Evolutionary conservation across 2,329 filamentous ascomycete species (phyloP).

Genomic region (Aureobasidium sp.): DNA sequence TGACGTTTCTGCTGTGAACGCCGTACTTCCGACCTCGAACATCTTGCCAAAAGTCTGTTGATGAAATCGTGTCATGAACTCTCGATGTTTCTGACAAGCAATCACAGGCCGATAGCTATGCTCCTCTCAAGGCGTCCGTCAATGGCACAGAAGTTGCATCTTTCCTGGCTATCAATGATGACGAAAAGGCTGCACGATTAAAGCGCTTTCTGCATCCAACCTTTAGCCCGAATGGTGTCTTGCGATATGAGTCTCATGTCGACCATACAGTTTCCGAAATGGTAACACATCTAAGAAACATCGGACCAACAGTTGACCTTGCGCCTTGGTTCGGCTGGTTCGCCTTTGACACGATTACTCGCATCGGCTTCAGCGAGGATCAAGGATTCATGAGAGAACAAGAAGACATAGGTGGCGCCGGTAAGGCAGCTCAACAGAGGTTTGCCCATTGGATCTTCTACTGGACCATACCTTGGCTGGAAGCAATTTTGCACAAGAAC

Average conservation of each 20-base stretch:
- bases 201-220: neutral
- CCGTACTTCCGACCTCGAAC: neutral
- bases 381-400: neutral
- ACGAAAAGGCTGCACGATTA: neutral
- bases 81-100: neutral
- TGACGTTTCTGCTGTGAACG: neutral
- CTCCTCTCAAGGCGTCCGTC: neutral
- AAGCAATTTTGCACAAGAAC: neutral
- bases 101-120: neutral
- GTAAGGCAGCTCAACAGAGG: neutral
- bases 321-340: neutral
- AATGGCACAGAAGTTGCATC: neutral
- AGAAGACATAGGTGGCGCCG: neutral
- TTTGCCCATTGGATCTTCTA: neutral
- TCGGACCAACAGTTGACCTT: neutral
- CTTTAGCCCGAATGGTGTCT: neutral
- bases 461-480: neutral
- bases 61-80: neutral
- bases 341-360: neutral
- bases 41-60: neutral
- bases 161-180: neutral
- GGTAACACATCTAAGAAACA: neutral
- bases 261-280: neutral
- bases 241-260: neutral
- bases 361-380: neutral